phyloP scores from a whole-genome alignment of 1,139 yeast genomes.

The Magnusiomyces suaveolens region DNA sequence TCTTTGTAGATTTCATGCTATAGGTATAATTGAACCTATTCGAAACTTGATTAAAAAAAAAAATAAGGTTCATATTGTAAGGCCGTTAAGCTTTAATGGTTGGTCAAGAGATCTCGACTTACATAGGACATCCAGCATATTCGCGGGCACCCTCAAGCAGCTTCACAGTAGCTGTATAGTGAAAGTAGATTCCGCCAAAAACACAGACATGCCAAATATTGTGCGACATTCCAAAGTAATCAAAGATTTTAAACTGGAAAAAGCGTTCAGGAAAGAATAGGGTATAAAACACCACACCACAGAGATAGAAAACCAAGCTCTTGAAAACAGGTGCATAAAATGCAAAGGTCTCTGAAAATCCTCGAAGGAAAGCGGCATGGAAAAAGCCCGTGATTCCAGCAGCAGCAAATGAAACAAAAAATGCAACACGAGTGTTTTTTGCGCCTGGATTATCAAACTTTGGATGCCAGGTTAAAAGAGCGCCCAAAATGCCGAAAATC shows the following conservation, averaged over 20 bases:
- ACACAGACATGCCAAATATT: conserved; percentile 93
- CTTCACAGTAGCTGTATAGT: conserved; percentile 64
- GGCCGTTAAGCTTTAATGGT: background rate
- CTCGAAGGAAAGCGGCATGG: conserved; percentile 49
- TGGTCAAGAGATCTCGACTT: background rate
- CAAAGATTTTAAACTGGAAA: conserved; percentile 42
- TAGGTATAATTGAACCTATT: no score
- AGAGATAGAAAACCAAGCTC: conserved; percentile 61
- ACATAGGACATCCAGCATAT: conserved; percentile 22
- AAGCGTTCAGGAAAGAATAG: conserved; percentile 84
- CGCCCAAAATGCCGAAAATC: conserved; percentile 61
- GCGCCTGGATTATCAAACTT: conserved; percentile 81
- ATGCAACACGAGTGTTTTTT: conserved; percentile 68
- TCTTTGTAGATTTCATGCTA: no score
- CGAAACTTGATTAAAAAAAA: no score
- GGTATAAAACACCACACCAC: conserved; percentile 84
- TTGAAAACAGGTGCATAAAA: conserved; percentile 56
- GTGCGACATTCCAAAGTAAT: conserved; percentile 83
- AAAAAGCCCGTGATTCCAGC: conserved; percentile 62
- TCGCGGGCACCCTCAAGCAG: conserved; percentile 45
- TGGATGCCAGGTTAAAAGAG: conserved; percentile 82
- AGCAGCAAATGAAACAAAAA: conserved; percentile 69
- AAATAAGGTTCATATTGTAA: no score
- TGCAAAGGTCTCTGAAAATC: conserved; percentile 41
- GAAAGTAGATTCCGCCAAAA: conserved; percentile 76